Evolutionary conservation across 2,329 filamentous ascomycete species (phyloP).

Genomic region (Diplocarpon mali): DNA sequence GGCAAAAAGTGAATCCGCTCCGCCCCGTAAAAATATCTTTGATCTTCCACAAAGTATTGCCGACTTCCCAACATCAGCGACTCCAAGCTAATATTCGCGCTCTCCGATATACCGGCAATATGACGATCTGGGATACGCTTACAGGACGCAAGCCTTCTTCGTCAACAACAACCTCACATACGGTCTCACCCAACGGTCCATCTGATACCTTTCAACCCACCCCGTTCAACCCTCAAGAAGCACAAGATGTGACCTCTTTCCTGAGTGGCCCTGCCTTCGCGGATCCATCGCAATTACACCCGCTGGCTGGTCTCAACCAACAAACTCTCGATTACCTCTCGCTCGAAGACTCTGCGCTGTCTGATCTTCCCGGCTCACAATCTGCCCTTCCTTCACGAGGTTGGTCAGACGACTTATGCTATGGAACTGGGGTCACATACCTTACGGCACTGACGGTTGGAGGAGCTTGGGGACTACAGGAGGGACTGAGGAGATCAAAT

Average conservation of each 20-base stretch:
- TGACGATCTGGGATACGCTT: constrained; percentile 31
- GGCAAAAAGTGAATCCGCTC: background rate
- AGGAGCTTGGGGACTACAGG: constrained; percentile 84
- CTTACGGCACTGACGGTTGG: constrained; percentile 75
- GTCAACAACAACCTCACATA: constrained; percentile 13
- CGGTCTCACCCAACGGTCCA: constrained; percentile 13
- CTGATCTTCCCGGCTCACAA: constrained; percentile 73
- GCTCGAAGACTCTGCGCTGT: constrained; percentile 83
- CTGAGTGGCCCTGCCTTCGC: constrained; percentile 65
- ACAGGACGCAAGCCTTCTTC: constrained; percentile 30
- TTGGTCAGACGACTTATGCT: constrained; percentile 97
- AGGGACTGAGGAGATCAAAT: constrained; percentile 73
- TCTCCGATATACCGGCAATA: constrained; percentile 14
- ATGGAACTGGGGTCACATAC: constrained; percentile 92
- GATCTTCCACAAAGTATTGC: background rate
- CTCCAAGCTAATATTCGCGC: background rate
- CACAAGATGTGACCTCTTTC: constrained; percentile 78
- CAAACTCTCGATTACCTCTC: constrained; percentile 90
- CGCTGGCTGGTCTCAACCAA: constrained; percentile 84
- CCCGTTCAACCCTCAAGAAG: constrained; percentile 60
- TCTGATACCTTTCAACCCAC: constrained; percentile 38
- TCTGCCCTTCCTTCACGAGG: constrained; percentile 88
- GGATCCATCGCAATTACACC: constrained; percentile 83
- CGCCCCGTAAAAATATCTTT: background rate
- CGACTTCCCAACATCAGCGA: background rate